These are phyloP conservation scores for Blastobotrys terrestris DNA, from an alignment of 805 yeast species.

Conservation along the genomic window DNA sequence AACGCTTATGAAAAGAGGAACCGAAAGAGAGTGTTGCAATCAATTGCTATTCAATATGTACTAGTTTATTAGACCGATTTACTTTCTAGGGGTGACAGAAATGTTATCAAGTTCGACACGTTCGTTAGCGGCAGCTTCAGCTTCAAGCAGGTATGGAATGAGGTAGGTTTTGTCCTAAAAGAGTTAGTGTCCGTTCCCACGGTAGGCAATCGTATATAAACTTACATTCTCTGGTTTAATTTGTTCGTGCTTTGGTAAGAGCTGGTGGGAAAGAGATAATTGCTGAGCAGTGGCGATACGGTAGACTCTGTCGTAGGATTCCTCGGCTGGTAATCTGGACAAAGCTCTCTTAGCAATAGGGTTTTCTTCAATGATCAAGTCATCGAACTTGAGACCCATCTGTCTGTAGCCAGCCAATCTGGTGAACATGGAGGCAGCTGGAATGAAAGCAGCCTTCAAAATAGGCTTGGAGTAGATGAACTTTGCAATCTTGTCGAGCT, in stretches of 20 bases:
- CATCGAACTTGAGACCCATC: slow-evolving; percentile 85
- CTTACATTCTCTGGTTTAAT: slow-evolving; percentile 59
- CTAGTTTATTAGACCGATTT: slow-evolving; percentile 3
- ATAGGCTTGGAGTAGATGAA: slow-evolving; percentile 74
- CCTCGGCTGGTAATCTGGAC: slow-evolving; percentile 77
- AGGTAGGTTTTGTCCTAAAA: slow-evolving; percentile 47
- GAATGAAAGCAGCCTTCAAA: slow-evolving; percentile 68
- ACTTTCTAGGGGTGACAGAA: slow-evolving; percentile 27
- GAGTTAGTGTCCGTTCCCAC: neutral
- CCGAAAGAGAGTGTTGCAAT: neutral
- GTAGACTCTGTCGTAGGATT: slow-evolving; percentile 83
- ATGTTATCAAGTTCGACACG: slow-evolving; percentile 84
- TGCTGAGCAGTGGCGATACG: slow-evolving; percentile 92
- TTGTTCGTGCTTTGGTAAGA: slow-evolving; percentile 76
- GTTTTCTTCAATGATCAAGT: slow-evolving; percentile 80
- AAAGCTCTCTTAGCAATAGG: slow-evolving; percentile 83
- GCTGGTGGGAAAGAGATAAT: slow-evolving; percentile 71
- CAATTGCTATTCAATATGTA: neutral
- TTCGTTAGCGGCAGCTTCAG: slow-evolving; percentile 87
- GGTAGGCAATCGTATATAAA: neutral
- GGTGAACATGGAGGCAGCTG: slow-evolving; percentile 70
- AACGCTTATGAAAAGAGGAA: neutral
- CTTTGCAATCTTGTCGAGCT: slow-evolving; percentile 45
- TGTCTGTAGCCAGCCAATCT: slow-evolving; percentile 87
- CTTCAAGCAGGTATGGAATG: slow-evolving; percentile 85